phyloP scores from a whole-genome alignment of 495 filamentous ascomycete species.

The Paragyromitra xinjiangensis region DNA sequence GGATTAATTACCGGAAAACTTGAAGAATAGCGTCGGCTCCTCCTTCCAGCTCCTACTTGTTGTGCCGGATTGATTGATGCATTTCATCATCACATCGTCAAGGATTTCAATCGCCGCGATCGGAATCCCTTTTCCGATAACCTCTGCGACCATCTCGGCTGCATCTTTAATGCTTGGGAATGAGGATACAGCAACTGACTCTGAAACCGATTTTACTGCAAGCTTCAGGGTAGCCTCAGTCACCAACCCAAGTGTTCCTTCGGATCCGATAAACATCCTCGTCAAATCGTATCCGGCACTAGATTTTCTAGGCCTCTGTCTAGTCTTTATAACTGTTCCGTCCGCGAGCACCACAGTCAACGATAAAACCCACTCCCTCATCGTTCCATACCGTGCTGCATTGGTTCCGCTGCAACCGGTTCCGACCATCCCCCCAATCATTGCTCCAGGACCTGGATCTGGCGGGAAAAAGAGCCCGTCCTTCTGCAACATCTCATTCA shows the following conservation, averaged over 20 bases:
- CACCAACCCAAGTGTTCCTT: constrained; percentile 89
- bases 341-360: constrained; percentile 93
- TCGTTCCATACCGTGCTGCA: constrained; percentile 91
- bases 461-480: constrained; percentile 82
- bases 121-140: constrained; percentile 81
- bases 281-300: constrained; percentile 89
- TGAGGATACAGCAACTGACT: constrained; percentile 82
- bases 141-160: constrained; percentile 78
- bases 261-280: constrained; percentile 85
- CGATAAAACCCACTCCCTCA: constrained; percentile 94
- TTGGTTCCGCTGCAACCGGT: constrained; percentile 95
- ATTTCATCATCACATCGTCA: constrained; percentile 93
- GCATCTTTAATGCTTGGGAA: constrained; percentile 82
- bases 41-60: constrained; percentile 78
- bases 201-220: constrained; percentile 76
- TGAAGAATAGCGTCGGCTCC: constrained; percentile 91
- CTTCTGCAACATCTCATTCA: constrained; percentile 76
- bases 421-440: constrained; percentile 96
- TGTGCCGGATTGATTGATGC: constrained; percentile 81
- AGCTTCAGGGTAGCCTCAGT: constrained; percentile 88
- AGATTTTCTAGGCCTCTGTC: constrained; percentile 78
- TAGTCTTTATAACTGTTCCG: constrained; percentile 89
- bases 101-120: constrained; percentile 91
- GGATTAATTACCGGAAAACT: constrained; percentile 68
- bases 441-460: constrained; percentile 81